These are phyloP conservation scores for Myochromella boudieri DNA, from an alignment of 768 basidiomycete genomes.

Conservation along the genomic window DNA sequence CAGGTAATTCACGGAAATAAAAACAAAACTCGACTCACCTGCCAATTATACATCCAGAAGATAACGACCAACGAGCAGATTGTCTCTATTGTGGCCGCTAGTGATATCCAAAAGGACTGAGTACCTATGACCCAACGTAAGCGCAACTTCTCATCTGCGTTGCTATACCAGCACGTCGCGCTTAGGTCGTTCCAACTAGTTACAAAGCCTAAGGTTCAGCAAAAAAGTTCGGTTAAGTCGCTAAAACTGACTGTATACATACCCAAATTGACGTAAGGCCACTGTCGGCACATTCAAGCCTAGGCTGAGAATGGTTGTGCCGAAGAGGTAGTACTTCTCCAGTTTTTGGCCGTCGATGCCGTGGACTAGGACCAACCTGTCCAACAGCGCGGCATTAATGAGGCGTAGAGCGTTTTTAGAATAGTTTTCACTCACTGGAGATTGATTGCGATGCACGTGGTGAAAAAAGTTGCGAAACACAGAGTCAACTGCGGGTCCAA, in stretches of 20 bases:
- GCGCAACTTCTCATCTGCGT: slow-evolving; percentile 2
- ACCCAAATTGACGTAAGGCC: slow-evolving; percentile 25
- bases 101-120: slow-evolving; percentile 8
- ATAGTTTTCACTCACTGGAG: slow-evolving; percentile 21
- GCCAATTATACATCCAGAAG: slow-evolving; percentile 5
- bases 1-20: background rate
- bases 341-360: slow-evolving; percentile 23
- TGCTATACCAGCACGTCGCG: slow-evolving; percentile 13
- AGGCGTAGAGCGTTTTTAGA: no score
- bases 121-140: slow-evolving; percentile 11
- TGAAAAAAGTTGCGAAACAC: slow-evolving; percentile 22
- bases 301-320: slow-evolving; percentile 15
- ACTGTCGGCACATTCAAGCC: slow-evolving; percentile 19
- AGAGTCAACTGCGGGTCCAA: slow-evolving; percentile 13
- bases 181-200: slow-evolving; percentile 9
- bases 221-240: background rate
- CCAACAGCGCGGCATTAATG: background rate
- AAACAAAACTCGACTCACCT: background rate
- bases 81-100: slow-evolving; percentile 12
- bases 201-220: background rate
- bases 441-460: slow-evolving; percentile 25
- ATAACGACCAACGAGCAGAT: slow-evolving; percentile 11
- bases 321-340: slow-evolving; percentile 27
- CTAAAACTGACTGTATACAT: background rate
- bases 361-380: slow-evolving; percentile 26